Base-by-base conservation (phyloP, 139 green algal genomes). In the Trebouxia sp. region DNA sequence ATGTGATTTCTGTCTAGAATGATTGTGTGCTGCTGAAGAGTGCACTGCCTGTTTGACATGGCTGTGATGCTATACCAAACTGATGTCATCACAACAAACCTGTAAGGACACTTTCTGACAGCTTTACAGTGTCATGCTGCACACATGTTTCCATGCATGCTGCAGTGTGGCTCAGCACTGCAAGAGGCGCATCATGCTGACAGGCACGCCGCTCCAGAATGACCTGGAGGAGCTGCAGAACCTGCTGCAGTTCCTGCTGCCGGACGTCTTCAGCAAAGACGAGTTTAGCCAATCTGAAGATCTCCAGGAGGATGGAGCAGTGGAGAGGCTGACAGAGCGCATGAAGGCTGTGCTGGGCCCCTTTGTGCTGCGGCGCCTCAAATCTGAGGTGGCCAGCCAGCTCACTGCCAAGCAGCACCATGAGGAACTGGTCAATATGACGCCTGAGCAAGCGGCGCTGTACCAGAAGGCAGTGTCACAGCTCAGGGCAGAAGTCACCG, bases 141-240 rank as follows among this genome's bases (percentile, higher is more conserved):
- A n/a, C n/a, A n/a, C n/a, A 58, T 58, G 6, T 1, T 22, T 80
- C 32, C 48, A n/a, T n/a, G n/a, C n/a, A n/a, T n/a, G 10, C 7
- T 82, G 84, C 72, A 83, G 81, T 39, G 79, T 91, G 48, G 83
- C 88, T 6, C 86, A 87, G 38, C 56, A 55, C 48, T 83, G 86
- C 66, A 87, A 89, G 84, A 85, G 92, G 70, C 89, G 92, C 48
- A 88, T 96, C 55, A 91, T 98, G 91, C 90, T 94, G 41, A 96
- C 93, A 65, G 94, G 95, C 75, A 98, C 95, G 1, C 95, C 95
- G 2, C 90, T 98, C 30, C 95, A 98, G 80, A 98, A 98, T 83
- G 89, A 97, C 84, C 86, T 95, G 62, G 53, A 78, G 30, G 95
- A 98, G 90, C 92, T 98, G 81, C 89, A 94, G 79, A 91, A 91